Evolutionary conservation across 2,329 filamentous ascomycete species (phyloP), one percentile per base, ranked within the genome.

Genomic region (Cryphonectria naterciae): DNA sequence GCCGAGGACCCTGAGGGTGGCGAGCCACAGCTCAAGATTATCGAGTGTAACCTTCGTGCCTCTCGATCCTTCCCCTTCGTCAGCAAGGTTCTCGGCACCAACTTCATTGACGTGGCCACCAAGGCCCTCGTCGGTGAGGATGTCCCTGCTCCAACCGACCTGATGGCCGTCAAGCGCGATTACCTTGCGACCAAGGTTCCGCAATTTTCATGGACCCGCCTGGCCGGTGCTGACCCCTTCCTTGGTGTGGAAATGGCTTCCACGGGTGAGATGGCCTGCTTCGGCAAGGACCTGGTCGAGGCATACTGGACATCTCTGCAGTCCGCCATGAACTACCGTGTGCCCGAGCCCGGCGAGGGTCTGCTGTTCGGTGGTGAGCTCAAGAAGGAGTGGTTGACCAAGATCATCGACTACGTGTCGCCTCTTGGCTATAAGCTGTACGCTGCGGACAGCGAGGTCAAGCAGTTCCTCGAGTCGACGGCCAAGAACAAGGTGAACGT

Each of bases 1-100:
- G 94, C 93, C 49, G 87, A 93, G 17, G 86, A 92, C 77, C 89
- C 92, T 43, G 90, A 93, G 71, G 92, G 92, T 70, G 91, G 91
- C 69, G 88, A 92, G 78, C 89, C 93, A 46, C 86, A 88, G 39
- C 89, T 98, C 75, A 98, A 98, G 87, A 95, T 98, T 78, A 98
- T 98, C 74, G 95, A 98, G 84, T 98, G 95, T 86, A 98, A 98
- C 83, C 90, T 98, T 73, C 95, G 95, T 81, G 96, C 95, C 70
- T 98, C 95, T 72, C 94, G 95, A 74, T 98, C 95, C 0, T 98
- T 98, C 91, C 95, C 96, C 79, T 98, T 98, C 82, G 94, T 97
- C 80, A 95, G 92, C 88, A 98, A 98, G 86, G 95, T 98, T 58
- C 90, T 98, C 69, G 95, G 95, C 74, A 92, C 90, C 78, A 98